Percentiles rank a stretch among this genome's conserved stretches.
Conservation (phyloP, 2,329 filamentous ascomycete species). For the Pseudopithomyces chartarum region DNA sequence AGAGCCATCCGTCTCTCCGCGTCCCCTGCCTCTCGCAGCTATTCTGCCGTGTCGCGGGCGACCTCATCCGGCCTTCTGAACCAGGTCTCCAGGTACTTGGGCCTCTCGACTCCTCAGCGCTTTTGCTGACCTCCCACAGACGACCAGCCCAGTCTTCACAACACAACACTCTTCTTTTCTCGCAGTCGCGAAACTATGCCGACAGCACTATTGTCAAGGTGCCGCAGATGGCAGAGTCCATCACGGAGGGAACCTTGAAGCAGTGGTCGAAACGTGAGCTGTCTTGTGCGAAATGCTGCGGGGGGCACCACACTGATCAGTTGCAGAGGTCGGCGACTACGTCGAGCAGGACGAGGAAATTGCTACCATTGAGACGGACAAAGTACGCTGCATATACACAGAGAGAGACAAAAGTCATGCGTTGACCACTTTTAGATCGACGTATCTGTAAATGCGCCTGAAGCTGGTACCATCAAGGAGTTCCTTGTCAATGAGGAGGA, state of each 20-base stretch:
- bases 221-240: constrained; percentile 97
- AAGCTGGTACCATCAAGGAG: constrained; percentile 89
- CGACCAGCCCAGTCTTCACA: constrained; percentile 34
- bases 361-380: constrained; percentile 98
- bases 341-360: constrained; percentile 97
- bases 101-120: constrained; percentile 17
- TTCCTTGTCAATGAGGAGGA: constrained; percentile 92
- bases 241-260: constrained; percentile 95
- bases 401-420: background rate
- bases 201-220: constrained; percentile 88
- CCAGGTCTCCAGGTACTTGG: constrained; percentile 35
- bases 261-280: constrained; percentile 81
- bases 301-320: constrained; percentile 15
- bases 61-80: constrained; percentile 38
- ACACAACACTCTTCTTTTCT: constrained; percentile 30
- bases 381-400: constrained; percentile 60
- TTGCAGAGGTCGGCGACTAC: constrained; percentile 79
- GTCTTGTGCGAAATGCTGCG: background rate
- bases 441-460: constrained; percentile 91
- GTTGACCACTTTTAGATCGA: constrained; percentile 70
- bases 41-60: constrained; percentile 40
- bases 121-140: constrained; percentile 26
- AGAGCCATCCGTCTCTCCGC: constrained; percentile 28
- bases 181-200: constrained; percentile 52
- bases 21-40: constrained; percentile 34